Evolutionary conservation across 23 red algal genomes (phyloP), one percentile per base, ranked within the genome.

Genomic region (Cyanidiococcus yangmingshanensis): DNA sequence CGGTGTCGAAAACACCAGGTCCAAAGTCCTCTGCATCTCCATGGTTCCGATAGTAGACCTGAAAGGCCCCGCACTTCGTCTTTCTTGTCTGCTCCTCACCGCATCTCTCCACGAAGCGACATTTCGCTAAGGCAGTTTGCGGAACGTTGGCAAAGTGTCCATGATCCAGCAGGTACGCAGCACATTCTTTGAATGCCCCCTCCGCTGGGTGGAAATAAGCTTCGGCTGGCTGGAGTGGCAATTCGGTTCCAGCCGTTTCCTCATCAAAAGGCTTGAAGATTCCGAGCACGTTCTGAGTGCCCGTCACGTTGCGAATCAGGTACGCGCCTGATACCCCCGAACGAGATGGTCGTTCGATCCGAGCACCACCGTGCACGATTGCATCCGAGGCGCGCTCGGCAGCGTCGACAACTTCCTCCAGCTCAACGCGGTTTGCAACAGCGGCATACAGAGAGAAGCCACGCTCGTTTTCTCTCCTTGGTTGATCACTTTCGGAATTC

Each of bases 1-100:
- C 86, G 21, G 74, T 86, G 59, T 83, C 77, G 79, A 98, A 91
- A 0, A 98, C 84, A 3, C 94, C 88, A 37, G 94, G 88, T 12
- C 94, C 94, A 41, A 78, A 98, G 76, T 98, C 94, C 80, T 98
- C 94, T 0, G 94, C 89, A 74, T 98, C 94, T 63, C 94, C 94
- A 1, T 87, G 74, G 81, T 98, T 98, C 75, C 79, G 57, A 26
- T 88, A 82, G 76, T 85, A 98, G n/a, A 91, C 88, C 80, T 98
- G 94, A 37, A 98, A 87, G 29, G 94, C 94, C 1, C 94, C 94
- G 68, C 76, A 82, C 80, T 98, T 91, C 37, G 89, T 98, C 39
- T 76, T 68, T 68, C 85, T 30, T 39, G 39, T 33, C 37, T 79
- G 50, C 17, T 37, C 37, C 36, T 33, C 32, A 33, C 41, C 67